phyloP scores from a whole-genome alignment of 192 early-diverging fungal species.

The Mortierella alpina region DNA sequence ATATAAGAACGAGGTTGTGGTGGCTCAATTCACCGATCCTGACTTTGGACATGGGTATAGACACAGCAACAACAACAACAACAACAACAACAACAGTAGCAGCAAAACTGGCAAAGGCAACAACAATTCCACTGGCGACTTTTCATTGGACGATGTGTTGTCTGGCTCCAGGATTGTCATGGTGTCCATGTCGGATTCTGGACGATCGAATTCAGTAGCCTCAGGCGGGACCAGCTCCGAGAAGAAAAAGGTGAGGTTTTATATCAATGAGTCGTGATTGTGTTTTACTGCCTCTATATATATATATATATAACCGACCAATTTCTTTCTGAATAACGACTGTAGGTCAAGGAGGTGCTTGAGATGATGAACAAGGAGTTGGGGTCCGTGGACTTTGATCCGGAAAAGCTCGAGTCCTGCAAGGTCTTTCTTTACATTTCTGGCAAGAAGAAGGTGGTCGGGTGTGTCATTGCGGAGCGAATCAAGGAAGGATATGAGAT shows the following conservation, averaged over 20 bases:
- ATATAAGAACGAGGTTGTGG: conserved; percentile 57
- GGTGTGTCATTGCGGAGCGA: conserved; percentile 55
- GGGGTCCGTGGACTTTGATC: conserved; percentile 51
- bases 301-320: not conserved
- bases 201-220: not conserved
- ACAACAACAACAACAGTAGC: not conserved
- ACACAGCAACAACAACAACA: not conserved
- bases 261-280: not conserved
- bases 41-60: conserved; percentile 1
- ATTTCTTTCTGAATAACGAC: too few species aligned
- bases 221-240: conserved; percentile 25
- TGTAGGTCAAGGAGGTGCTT: conserved; percentile 52
- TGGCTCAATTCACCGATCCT: conserved; percentile 26
- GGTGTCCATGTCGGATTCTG: conserved; percentile 44
- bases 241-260: conserved; percentile 48
- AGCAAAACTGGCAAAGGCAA: not conserved
- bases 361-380: conserved; percentile 53
- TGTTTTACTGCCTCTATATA: not conserved
- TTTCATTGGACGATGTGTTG: not conserved
- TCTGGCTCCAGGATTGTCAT: conserved; percentile 41
- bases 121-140: not conserved
- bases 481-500: conserved; percentile 55
- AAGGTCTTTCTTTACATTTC: conserved; percentile 60
- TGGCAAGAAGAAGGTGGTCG: conserved; percentile 55
- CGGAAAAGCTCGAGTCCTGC: conserved; percentile 37